Evolutionary conservation across 1,284 basidiomycete species (phyloP), one percentile per base, ranked within the genome.

Genomic region (Golubevia pallescens): DNA sequence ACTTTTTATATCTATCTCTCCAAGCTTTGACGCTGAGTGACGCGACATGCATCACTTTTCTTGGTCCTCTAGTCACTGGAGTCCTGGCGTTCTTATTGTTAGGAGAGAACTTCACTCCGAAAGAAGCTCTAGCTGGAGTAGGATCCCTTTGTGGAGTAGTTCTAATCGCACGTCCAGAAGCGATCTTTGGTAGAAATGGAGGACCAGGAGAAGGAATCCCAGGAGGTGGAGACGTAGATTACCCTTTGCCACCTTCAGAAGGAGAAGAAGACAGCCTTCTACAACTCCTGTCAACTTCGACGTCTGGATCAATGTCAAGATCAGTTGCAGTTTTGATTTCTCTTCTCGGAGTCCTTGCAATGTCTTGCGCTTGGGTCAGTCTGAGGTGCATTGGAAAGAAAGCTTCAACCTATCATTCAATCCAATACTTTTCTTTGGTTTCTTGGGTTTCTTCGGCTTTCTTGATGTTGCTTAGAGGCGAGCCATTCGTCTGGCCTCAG

Each of bases 291-390:
- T 24, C 14, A 57, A 58, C 32, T 59, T 61, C 19, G 60, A 51
- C 23, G 60, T 61, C 16, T 61, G 62, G 4, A 48, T 61, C 24
- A 69, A 75, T 56, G 65, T 61, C 23, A 61, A 60, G 23, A 61
- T 10, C 71, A 66, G 1, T 74, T 71, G 21, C 34, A 16, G 56
- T 63, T 34, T 21, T 63, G 34, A 28, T 59, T 21, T 48, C 55
- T 23, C 62, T 63, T 10, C 21, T 52, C 7, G 42, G 57, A 16
- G 62, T 63, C 4, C 19, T 59, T 4, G 24, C n/a, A n/a, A 48
- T 59, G n/a, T n/a, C 62, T 24, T 57, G 24, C n/a, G 62, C 62
- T 19, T 63, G 62, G 62, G 57, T 63, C 14, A n/a, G 53, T 7
- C 56, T 58, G 14, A 57, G 62, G 32, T 28, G 10, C 20, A 58